Evolutionary conservation across 305 asterid species (phyloP).

Genomic region (Lippia alba): DNA sequence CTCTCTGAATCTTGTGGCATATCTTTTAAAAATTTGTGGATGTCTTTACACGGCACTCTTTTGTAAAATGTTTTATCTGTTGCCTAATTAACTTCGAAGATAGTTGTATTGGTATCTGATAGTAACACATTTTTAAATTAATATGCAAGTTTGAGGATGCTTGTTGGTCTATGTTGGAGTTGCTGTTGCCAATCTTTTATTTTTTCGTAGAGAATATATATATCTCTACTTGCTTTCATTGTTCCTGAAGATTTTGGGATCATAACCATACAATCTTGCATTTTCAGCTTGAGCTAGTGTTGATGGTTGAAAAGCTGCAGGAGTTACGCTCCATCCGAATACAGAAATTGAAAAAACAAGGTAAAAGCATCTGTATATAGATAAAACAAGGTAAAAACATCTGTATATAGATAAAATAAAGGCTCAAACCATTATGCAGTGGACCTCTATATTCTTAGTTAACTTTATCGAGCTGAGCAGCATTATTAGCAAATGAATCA

Average conservation of each 20-base stretch:
- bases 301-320: conserved; percentile 93
- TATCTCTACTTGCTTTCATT: neutral
- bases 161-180: conserved; percentile 24
- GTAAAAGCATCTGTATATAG: conserved; percentile 37
- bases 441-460: conserved; percentile 15
- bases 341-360: conserved; percentile 94
- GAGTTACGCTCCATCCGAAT: conserved; percentile 88
- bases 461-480: conserved; percentile 11
- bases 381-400: conserved; percentile 45
- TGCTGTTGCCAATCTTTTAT: conserved; percentile 15
- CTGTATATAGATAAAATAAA: neutral
- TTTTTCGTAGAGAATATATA: too few species aligned
- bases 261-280: conserved; percentile 27
- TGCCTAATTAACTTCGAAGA: neutral
- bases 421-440: conserved; percentile 5
- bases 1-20: neutral
- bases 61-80: conserved; percentile 16
- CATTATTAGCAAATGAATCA: conserved; percentile 2
- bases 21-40: conserved; percentile 4
- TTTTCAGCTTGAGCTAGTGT: conserved; percentile 88
- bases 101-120: conserved; percentile 13
- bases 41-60: conserved; percentile 14
- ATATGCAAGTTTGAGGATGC: conserved; percentile 18
- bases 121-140: neutral
- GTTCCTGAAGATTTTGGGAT: conserved; percentile 25